Percentiles rank a stretch among this genome's conserved stretches.
phyloP scores from a whole-genome alignment of 2,329 filamentous ascomycete species.

The Emericellopsis cladophorae region DNA sequence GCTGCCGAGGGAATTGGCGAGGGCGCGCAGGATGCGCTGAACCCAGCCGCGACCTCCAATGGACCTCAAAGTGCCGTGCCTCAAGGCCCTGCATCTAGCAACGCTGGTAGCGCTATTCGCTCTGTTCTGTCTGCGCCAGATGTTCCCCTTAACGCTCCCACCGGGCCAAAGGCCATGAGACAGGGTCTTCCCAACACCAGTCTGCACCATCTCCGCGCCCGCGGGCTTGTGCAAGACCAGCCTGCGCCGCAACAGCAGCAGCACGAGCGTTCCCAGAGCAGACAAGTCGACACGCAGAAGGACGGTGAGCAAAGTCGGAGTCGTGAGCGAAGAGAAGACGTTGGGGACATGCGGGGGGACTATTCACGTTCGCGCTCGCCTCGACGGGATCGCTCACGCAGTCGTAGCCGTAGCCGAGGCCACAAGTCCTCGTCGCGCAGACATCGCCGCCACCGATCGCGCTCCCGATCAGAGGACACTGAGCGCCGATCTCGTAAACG shows the following conservation, averaged over 20 bases:
- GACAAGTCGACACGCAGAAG: slow-evolving; percentile 3
- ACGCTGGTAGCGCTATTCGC: slow-evolving; percentile 12
- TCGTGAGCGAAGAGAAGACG: slow-evolving; percentile 16
- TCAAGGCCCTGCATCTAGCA: slow-evolving; percentile 15
- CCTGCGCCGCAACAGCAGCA: slow-evolving; percentile 11
- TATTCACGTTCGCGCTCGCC: slow-evolving; percentile 19
- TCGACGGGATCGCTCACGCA: slow-evolving; percentile 11
- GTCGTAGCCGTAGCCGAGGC: slow-evolving; percentile 26
- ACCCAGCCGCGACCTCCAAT: slow-evolving; percentile 9
- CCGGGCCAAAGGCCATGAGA: slow-evolving; percentile 88
- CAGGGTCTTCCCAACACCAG: slow-evolving; percentile 77
- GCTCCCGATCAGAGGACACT: slow-evolving; percentile 31
- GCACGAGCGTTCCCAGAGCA: slow-evolving; percentile 3
- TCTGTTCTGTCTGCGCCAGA: slow-evolving; percentile 21
- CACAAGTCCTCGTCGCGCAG: slow-evolving; percentile 30
- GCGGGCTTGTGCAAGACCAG: slow-evolving; percentile 32
- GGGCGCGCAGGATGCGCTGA: not conserved
- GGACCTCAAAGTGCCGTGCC: slow-evolving; percentile 14
- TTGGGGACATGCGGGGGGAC: slow-evolving; percentile 7
- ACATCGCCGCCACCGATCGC: slow-evolving; percentile 43
- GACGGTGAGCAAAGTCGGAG: slow-evolving; percentile 19
- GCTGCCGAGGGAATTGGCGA: not conserved
- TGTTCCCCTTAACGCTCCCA: slow-evolving; percentile 63
- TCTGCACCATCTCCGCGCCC: slow-evolving; percentile 49
- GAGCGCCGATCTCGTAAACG: slow-evolving; percentile 37